Evolutionary conservation across 2,329 filamentous ascomycete genomes (phyloP).

Genomic region (Furcasterigmium sp.): DNA sequence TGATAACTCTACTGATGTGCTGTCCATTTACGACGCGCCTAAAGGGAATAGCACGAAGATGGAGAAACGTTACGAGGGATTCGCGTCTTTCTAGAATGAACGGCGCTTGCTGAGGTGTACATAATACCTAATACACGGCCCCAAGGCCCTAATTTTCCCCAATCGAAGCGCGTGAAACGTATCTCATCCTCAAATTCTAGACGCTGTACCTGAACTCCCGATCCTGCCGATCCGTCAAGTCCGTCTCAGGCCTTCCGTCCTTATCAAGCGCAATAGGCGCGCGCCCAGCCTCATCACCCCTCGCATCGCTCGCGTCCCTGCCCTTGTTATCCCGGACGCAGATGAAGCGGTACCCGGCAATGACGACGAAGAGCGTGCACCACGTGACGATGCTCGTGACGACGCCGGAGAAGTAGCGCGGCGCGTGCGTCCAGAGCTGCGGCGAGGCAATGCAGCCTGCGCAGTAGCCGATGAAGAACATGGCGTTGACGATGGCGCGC

Average conservation of each 20-base stretch:
- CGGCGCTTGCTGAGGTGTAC: no score
- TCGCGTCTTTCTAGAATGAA: no score
- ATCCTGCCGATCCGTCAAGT: slow-evolving; percentile 30
- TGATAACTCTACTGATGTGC: no score
- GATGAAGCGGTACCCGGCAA: slow-evolving; percentile 25
- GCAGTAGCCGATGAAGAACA: slow-evolving; percentile 47
- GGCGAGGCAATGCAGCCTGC: slow-evolving; percentile 39
- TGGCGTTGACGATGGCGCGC: slow-evolving; percentile 35
- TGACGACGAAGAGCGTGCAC: slow-evolving; percentile 28
- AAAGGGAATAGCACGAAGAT: no score
- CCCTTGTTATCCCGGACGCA: slow-evolving; percentile 27
- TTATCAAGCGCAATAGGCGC: slow-evolving; percentile 15
- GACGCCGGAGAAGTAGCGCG: slow-evolving; percentile 39
- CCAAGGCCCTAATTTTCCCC: no score
- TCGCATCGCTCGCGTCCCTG: no score
- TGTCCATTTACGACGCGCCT: no score
- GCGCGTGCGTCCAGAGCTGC: slow-evolving; percentile 49
- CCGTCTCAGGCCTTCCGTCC: slow-evolving; percentile 17
- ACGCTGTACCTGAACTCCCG: slow-evolving; percentile 24
- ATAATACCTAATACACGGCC: no score
- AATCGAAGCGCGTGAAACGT: no score
- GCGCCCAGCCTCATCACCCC: slow-evolving; percentile 1
- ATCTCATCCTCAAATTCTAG: no score
- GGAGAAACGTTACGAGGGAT: no score
- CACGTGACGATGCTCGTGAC: slow-evolving; percentile 39